phyloP scores from a whole-genome alignment of 495 filamentous ascomycete genomes.

The Platismatia glauca region DNA sequence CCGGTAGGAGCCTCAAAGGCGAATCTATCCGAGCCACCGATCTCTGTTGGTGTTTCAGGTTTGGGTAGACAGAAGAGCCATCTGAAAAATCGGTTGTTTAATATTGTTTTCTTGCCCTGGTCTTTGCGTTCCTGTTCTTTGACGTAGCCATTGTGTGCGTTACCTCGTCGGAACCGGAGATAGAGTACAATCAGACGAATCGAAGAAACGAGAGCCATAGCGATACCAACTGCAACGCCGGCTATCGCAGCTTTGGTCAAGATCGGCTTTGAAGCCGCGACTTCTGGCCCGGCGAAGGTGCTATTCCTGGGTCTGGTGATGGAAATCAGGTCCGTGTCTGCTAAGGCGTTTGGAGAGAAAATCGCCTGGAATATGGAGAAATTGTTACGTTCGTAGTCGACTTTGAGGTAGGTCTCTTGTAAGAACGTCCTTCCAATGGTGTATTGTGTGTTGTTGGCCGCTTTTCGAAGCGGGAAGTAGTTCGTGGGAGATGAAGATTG shows the following conservation, averaged over 20 bases:
- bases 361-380: constrained; percentile 50
- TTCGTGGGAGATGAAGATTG: constrained; percentile 27
- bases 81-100: constrained; percentile 2
- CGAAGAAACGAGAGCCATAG: constrained; percentile 6
- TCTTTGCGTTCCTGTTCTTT: background rate
- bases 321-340: constrained; percentile 39
- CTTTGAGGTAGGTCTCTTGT: constrained; percentile 60
- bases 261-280: background rate
- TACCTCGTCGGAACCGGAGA: background rate
- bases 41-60: background rate
- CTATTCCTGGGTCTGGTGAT: constrained; percentile 41
- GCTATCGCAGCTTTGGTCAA: constrained; percentile 11
- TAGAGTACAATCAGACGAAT: constrained; percentile 3
- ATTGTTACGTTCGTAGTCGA: constrained; percentile 52
- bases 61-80: constrained; percentile 6
- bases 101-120: background rate
- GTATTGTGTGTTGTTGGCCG: constrained; percentile 43
- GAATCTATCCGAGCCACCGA: background rate
- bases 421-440: constrained; percentile 63
- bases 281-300: constrained; percentile 32
- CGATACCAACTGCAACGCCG: constrained; percentile 8
- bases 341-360: constrained; percentile 38
- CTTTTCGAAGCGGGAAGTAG: constrained; percentile 56
- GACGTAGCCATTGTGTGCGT: background rate
- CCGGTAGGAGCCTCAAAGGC: constrained; percentile 5